phyloP scores from a whole-genome alignment of 83 land plant genomes.

The Diphasiastrum complanatum region DNA sequence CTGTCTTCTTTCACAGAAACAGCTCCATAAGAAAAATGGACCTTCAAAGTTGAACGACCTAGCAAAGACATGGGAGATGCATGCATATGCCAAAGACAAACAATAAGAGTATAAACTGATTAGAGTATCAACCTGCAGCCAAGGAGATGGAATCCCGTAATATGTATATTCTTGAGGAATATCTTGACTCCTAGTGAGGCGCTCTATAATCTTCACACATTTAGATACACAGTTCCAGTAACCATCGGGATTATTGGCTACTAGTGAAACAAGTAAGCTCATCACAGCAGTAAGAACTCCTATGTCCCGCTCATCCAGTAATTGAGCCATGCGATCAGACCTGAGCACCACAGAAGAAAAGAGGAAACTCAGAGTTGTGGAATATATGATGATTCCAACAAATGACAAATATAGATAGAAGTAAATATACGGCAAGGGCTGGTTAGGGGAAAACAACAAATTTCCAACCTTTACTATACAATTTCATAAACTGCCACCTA shows the following conservation, averaged over 20 bases:
- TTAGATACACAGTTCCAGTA: constrained; percentile 2
- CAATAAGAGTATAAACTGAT: not conserved
- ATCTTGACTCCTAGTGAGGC: not conserved
- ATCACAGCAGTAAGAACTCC: constrained; percentile 2
- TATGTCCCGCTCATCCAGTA: not conserved
- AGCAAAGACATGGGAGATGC: no score
- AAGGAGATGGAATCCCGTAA: constrained; percentile 7
- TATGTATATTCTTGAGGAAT: constrained; percentile 4
- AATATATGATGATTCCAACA: not conserved
- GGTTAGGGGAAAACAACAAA: not conserved
- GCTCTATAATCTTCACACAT: not conserved
- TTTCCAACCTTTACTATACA: not conserved
- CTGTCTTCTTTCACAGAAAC: no score
- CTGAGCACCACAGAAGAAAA: not conserved
- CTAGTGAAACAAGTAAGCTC: not conserved
- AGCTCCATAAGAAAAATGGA: no score
- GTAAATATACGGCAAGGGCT: not conserved
- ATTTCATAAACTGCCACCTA: not conserved
- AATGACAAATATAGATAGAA: not conserved
- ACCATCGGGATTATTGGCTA: not conserved
- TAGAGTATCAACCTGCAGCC: no score
- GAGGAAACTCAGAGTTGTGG: not conserved
- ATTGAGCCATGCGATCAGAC: not conserved
- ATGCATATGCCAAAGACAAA: no score
- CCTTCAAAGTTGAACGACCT: no score